These are phyloP conservation scores for Ophiosphaerella narmari DNA, from an alignment of 2,329 filamentous ascomycete genomes.

Conservation along the genomic window DNA sequence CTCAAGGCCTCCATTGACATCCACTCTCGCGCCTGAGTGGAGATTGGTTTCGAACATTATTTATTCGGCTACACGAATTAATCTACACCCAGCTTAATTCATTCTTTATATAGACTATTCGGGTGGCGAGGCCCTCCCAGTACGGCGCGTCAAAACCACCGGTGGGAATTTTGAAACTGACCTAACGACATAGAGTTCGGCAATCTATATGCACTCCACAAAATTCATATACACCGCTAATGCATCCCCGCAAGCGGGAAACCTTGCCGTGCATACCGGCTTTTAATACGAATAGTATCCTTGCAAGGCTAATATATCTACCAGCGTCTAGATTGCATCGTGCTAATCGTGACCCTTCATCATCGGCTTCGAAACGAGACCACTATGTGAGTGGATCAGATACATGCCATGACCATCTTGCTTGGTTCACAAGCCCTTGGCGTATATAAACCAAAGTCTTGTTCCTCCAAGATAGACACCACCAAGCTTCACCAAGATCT, in stretches of 20 bases:
- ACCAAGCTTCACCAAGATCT: slow-evolving; percentile 6
- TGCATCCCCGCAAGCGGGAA: neutral
- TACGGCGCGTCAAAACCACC: neutral
- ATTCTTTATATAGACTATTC: neutral
- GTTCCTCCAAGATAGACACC: slow-evolving; percentile 8
- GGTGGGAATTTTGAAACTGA: neutral
- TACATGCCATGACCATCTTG: neutral
- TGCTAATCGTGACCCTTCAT: neutral
- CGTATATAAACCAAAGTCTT: slow-evolving; percentile 21
- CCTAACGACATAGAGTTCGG: neutral
- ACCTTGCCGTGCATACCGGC: neutral
- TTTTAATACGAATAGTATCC: neutral
- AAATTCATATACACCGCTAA: slow-evolving; percentile 1
- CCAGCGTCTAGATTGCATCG: neutral
- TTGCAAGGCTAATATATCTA: neutral
- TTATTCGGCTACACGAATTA: neutral
- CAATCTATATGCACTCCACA: neutral
- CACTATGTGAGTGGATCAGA: neutral
- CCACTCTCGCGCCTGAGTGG: too few relatives aligned
- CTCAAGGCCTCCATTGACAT: too few relatives aligned
- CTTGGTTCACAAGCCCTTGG: slow-evolving; percentile 14
- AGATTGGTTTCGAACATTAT: too few relatives aligned
- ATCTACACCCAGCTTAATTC: neutral
- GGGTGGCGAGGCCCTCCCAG: neutral
- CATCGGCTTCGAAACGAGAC: neutral